Evolutionary conservation across 352 stramenopile species (phyloP).

Genomic region (Pythium monospermum): DNA sequence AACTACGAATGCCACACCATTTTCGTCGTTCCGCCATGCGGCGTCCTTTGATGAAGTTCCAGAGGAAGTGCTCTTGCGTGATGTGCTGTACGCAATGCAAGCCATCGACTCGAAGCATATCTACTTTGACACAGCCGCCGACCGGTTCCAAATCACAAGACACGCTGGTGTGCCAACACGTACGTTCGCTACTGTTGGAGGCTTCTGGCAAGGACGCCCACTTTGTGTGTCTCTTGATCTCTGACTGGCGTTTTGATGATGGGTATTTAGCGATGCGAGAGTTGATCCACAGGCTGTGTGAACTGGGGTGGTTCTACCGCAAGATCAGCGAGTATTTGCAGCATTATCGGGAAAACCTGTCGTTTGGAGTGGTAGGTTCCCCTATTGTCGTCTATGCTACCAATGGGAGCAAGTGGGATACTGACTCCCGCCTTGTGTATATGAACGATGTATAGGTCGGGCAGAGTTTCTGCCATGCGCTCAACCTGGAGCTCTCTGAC

Average conservation of each 20-base stretch:
- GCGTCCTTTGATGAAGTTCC: slow-evolving; percentile 62
- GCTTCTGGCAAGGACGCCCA: no score
- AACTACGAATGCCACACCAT: not conserved
- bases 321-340: slow-evolving; percentile 81
- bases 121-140: slow-evolving; percentile 70
- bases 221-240: not conserved
- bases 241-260: not conserved
- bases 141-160: slow-evolving; percentile 78
- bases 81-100: slow-evolving; percentile 90
- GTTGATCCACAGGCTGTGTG: slow-evolving; percentile 76
- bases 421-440: not conserved
- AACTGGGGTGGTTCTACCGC: slow-evolving; percentile 89
- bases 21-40: slow-evolving; percentile 3
- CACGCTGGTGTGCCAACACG: slow-evolving; percentile 71
- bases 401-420: no score
- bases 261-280: slow-evolving; percentile 72
- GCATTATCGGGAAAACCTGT: slow-evolving; percentile 63
- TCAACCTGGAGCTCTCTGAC: slow-evolving; percentile 89
- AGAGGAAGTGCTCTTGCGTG: slow-evolving; percentile 87
- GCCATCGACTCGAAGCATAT: slow-evolving; percentile 90
- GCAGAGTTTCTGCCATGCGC: slow-evolving; percentile 87
- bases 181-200: slow-evolving; percentile 46
- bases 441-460: slow-evolving; percentile 36
- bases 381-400: no score
- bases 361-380: slow-evolving; percentile 78